Percentiles rank a stretch among this genome's conserved stretches.
Conservation (phyloP, 345 rosid genomes). For the Sisymbrium irio region DNA sequence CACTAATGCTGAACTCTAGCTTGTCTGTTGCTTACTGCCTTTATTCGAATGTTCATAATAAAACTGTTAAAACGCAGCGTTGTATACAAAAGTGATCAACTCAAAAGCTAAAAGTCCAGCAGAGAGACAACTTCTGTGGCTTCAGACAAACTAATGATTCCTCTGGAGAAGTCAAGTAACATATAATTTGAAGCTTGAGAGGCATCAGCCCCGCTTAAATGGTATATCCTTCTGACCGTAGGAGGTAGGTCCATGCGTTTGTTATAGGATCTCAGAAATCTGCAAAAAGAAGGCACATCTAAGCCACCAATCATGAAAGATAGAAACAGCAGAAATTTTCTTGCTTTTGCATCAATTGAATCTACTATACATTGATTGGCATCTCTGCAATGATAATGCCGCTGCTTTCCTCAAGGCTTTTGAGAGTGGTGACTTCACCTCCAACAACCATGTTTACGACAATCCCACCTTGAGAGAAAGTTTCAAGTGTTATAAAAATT, state of each 20-base stretch:
- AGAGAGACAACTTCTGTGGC: too few relatives aligned
- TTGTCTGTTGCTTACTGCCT: background rate
- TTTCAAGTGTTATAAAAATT: background rate
- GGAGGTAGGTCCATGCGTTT: background rate
- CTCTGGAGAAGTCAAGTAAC: too few relatives aligned
- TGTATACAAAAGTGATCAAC: background rate
- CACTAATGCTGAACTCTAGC: background rate
- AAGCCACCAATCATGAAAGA: slow-evolving; percentile 13
- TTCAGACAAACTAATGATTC: too few relatives aligned
- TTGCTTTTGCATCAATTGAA: background rate
- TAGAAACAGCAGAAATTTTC: background rate
- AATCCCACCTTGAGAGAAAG: slow-evolving; percentile 67
- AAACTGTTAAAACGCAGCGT: slow-evolving; percentile 16
- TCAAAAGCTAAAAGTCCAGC: background rate
- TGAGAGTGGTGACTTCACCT: slow-evolving; percentile 81
- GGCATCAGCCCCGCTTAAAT: background rate
- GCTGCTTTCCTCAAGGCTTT: slow-evolving; percentile 74
- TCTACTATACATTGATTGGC: slow-evolving; percentile 67
- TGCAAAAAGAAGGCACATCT: slow-evolving; percentile 37
- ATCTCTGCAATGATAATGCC: slow-evolving; percentile 70
- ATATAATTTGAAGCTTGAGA: background rate
- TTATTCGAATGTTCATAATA: background rate
- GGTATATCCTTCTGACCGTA: background rate
- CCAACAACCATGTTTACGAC: slow-evolving; percentile 92
- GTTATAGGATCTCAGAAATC: slow-evolving; percentile 84